Percentiles rank a stretch among this genome's conserved stretches.
Conservation (phyloP, 1,284 basidiomycete genomes). For the Psilocybe mexicana region DNA sequence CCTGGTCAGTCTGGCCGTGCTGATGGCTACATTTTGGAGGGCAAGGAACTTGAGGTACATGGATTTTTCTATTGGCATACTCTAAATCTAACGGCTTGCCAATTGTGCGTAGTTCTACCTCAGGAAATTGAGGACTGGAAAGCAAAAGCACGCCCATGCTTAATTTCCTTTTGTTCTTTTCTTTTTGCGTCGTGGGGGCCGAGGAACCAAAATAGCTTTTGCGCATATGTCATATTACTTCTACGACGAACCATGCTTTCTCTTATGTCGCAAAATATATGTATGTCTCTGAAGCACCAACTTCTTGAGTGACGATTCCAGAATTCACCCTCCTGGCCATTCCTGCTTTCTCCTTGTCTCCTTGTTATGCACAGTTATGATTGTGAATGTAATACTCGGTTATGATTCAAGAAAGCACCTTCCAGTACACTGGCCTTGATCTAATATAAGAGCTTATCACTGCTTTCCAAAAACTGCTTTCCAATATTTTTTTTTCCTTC, state of each 20-base stretch:
- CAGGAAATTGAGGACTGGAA: slow-evolving; percentile 88
- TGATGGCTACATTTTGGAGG: slow-evolving; percentile 95
- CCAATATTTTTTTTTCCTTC: too few species aligned
- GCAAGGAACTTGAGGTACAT: slow-evolving; percentile 91
- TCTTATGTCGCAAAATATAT: slow-evolving; percentile 21
- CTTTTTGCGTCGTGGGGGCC: slow-evolving; percentile 21
- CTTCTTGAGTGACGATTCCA: background rate
- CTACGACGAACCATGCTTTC: slow-evolving; percentile 18
- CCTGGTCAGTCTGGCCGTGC: slow-evolving; percentile 93
- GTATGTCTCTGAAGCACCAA: slow-evolving; percentile 14
- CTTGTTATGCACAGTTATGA: too few species aligned
- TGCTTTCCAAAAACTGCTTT: too few species aligned
- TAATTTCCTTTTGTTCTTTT: slow-evolving; percentile 29
- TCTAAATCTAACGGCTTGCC: slow-evolving; percentile 8
- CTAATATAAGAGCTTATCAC: too few species aligned
- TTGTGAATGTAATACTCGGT: too few species aligned
- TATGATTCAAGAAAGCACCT: too few species aligned
- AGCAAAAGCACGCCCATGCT: slow-evolving; percentile 86
- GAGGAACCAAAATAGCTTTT: slow-evolving; percentile 26
- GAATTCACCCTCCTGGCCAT: background rate
- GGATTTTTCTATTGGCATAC: slow-evolving; percentile 1
- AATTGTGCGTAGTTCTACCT: slow-evolving; percentile 75
- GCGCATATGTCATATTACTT: slow-evolving; percentile 15
- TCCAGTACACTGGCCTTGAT: too few species aligned
- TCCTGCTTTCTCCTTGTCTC: too few species aligned